Evolutionary conservation across 768 basidiomycete genomes (phyloP), one percentile per base, ranked within the genome.

Genomic region (Suillus occidentalis): DNA sequence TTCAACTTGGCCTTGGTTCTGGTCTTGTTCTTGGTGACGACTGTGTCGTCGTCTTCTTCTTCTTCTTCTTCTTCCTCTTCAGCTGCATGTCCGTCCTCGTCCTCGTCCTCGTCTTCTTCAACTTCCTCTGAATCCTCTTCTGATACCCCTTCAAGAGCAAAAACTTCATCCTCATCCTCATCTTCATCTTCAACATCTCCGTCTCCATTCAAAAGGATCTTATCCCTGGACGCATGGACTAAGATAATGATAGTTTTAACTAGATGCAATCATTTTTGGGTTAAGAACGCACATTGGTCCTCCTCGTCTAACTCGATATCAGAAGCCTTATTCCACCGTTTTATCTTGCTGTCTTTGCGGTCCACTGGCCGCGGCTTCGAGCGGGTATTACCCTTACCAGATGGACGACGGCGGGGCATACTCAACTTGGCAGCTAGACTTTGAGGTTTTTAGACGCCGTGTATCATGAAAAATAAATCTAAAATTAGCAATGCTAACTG

Each of bases 231-330:
- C 1, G 82, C 78, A 73, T 93, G 91, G 72, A 94, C 92, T 95
- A 68, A 52, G 61, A 50, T 25, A 14, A 25, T 25, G 53, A 60
- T 81, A 87, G 65, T 71, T 92, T 92, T 72, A 88, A 82, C 72
- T 93, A 91, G 72, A 92, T 89, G 69, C 87, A 89, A 68, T 93
- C 89, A 66, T 90, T 72, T 12, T 88, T 88, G 25, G 57, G 3
- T 6, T 28, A 42, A 63, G 56, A 59, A 81, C 89, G 67, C 70
- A 92, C 92, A 93, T 72, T 88, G 83, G 72, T 94, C 92, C 72
- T 92, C 90, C 69, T 88, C 89, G 69, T 94, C 91, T 67, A 90
- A 72, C 12, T 88, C 89, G 61, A 94, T 85, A 70, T 94, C 92
- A 7, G 82, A 80, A 28, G 77, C 68, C 40, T 81, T 87, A 66